A percentile compares a stretch with the other conserved stretches of the same genome.
phyloP scores from a whole-genome alignment of 164 flowering plant species.

The Tetracentron sinense region DNA sequence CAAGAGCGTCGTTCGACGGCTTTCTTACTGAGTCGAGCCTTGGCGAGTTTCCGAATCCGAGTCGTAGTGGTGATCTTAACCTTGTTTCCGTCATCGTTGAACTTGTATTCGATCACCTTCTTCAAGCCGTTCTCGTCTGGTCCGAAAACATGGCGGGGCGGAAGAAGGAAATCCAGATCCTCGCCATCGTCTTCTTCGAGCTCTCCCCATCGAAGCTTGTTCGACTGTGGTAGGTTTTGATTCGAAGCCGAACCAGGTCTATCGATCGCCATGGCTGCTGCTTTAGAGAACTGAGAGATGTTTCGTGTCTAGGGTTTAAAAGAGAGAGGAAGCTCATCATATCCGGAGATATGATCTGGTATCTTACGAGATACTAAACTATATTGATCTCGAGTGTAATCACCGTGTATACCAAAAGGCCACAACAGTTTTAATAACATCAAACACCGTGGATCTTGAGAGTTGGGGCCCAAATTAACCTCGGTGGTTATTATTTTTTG shows the following conservation, averaged over 20 bases:
- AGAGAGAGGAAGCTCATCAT: too few species aligned
- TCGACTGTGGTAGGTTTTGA: constrained; percentile 9
- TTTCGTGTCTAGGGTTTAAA: too few species aligned
- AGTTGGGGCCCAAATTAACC: too few species aligned
- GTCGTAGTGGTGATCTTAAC: constrained; percentile 77
- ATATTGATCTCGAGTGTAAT: too few species aligned
- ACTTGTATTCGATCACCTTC: constrained; percentile 69
- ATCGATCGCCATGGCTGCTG: constrained; percentile 19
- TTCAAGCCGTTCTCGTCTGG: constrained; percentile 81
- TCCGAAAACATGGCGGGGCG: constrained; percentile 63
- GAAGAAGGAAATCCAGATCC: constrained; percentile 66
- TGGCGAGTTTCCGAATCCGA: constrained; percentile 63
- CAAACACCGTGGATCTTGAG: too few species aligned
- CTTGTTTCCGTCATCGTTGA: constrained; percentile 69
- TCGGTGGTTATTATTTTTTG: too few species aligned
- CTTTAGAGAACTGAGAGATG: too few species aligned
- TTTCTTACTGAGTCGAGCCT: constrained; percentile 66
- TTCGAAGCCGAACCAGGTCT: too few species aligned
- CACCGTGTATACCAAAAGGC: too few species aligned
- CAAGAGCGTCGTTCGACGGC: constrained; percentile 78
- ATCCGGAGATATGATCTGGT: too few species aligned
- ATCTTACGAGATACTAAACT: too few species aligned
- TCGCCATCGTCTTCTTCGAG: constrained; percentile 74
- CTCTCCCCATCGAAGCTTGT: constrained; percentile 28
- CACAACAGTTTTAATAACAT: too few species aligned